Conservation (phyloP, 495 filamentous ascomycete species). For the Astrothelium subdiscretum region DNA sequence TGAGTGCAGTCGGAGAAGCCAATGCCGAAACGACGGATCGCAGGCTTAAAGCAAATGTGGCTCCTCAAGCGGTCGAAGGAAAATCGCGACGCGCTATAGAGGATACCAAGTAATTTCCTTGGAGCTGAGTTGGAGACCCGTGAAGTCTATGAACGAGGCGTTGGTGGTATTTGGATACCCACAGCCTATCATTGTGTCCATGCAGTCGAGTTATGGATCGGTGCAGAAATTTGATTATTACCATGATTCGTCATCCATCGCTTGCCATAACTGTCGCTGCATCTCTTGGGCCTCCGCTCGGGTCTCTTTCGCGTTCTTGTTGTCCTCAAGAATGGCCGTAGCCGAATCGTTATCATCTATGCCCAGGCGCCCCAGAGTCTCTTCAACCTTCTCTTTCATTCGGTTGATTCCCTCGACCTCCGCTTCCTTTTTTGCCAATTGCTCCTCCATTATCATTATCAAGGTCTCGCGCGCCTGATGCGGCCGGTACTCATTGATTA, state of each 20-base stretch:
- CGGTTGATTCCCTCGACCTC: constrained; percentile 68
- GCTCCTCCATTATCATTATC: constrained; percentile 85
- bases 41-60: not conserved
- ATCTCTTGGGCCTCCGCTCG: not conserved
- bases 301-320: not conserved
- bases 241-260: not conserved
- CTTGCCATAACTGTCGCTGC: not conserved
- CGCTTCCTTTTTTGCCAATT: constrained; percentile 57
- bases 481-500: constrained; percentile 88
- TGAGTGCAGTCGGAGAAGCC: not conserved
- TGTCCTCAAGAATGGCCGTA: not conserved
- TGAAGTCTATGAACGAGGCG: not conserved
- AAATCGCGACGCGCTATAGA: constrained; percentile 2
- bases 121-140: not conserved
- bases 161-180: not conserved
- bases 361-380: constrained; percentile 50
- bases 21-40: constrained; percentile 8
- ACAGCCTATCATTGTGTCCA: not conserved
- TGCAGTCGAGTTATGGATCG: too few relatives aligned
- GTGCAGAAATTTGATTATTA: not conserved
- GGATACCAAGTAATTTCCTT: not conserved
- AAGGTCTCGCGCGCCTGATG: constrained; percentile 89
- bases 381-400: constrained; percentile 59
- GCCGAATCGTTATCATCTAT: not conserved
- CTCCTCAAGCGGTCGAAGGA: constrained; percentile 5